Evolutionary conservation across 192 early-diverging fungal genomes (phyloP).

Genomic region (Coemansia sp.): DNA sequence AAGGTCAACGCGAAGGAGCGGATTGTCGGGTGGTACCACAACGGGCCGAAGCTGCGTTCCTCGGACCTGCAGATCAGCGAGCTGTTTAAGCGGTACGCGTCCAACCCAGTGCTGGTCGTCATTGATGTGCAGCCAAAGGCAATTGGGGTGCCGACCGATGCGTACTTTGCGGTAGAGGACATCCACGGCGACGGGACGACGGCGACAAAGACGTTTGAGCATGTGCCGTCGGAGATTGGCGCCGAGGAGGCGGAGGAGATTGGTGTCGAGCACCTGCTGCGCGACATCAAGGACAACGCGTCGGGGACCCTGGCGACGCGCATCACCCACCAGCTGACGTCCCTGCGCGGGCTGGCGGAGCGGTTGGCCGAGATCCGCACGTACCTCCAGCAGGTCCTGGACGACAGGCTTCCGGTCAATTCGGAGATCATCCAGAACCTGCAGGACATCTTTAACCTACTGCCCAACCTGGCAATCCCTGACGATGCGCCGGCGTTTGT

Average conservation of each 20-base stretch:
- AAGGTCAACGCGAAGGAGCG: slow-evolving; percentile 98
- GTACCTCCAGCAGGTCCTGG: slow-evolving; percentile 86
- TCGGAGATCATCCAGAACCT: slow-evolving; percentile 97
- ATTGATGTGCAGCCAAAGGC: slow-evolving; percentile 94
- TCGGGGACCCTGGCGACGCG: slow-evolving; percentile 92
- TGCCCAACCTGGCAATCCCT: slow-evolving; percentile 83
- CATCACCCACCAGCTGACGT: slow-evolving; percentile 85
- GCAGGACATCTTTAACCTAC: slow-evolving; percentile 96
- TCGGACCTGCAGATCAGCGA: slow-evolving; percentile 98
- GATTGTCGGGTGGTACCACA: slow-evolving; percentile 99
- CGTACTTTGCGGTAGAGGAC: slow-evolving; percentile 97
- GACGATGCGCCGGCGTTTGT: slow-evolving; percentile 79
- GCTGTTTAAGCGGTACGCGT: slow-evolving; percentile 90
- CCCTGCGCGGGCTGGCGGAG: slow-evolving; percentile 80
- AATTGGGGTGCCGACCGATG: slow-evolving; percentile 91
- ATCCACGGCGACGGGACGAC: slow-evolving; percentile 98
- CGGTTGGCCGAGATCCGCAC: slow-evolving; percentile 80
- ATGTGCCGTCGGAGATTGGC: slow-evolving; percentile 91
- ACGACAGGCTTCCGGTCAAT: slow-evolving; percentile 83
- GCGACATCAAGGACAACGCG: slow-evolving; percentile 98
- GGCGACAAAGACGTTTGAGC: slow-evolving; percentile 94
- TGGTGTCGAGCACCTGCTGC: slow-evolving; percentile 95
- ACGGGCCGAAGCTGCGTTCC: slow-evolving; percentile 92
- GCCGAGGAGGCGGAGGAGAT: slow-evolving; percentile 99
- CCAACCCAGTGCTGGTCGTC: slow-evolving; percentile 95